Evolutionary conservation across 768 basidiomycete genomes (phyloP).

Genomic region (Hebeloma cylindrosporum): DNA sequence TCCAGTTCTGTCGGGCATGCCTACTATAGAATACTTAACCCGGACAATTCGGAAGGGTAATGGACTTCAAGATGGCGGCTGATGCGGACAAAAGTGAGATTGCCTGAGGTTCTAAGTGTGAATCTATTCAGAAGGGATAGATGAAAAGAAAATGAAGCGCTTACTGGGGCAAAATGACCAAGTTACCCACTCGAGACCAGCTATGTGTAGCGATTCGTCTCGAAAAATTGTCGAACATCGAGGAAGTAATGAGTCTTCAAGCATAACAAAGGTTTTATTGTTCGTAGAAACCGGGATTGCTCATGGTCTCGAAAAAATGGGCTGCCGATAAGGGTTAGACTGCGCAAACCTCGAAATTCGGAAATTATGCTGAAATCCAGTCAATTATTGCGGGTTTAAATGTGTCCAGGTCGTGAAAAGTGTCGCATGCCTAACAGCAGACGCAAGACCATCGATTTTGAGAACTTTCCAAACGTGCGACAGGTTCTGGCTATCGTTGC

Average conservation of each 20-base stretch:
- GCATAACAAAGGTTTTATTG: too few relatives aligned
- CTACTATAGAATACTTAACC: conserved; percentile 1
- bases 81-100: conserved; percentile 1
- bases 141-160: neutral
- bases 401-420: conserved; percentile 8
- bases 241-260: too few relatives aligned
- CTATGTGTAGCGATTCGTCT: neutral
- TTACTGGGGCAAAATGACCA: conserved; percentile 5
- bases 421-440: conserved; percentile 1
- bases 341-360: conserved; percentile 1
- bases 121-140: neutral
- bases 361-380: conserved; percentile 4
- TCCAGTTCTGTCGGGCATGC: neutral
- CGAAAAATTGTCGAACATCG: too few relatives aligned
- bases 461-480: neutral
- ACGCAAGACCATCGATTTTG: neutral
- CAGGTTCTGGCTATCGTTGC: conserved; percentile 5
- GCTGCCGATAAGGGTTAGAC: conserved; percentile 4
- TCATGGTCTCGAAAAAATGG: conserved; percentile 3
- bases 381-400: conserved; percentile 1
- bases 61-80: neutral
- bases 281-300: conserved; percentile 5
- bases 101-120: conserved; percentile 4
- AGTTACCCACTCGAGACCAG: conserved; percentile 1
- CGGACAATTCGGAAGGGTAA: conserved; percentile 8